phyloP scores from a whole-genome alignment of 495 filamentous ascomycete genomes.

The Acidiella bohemica region DNA sequence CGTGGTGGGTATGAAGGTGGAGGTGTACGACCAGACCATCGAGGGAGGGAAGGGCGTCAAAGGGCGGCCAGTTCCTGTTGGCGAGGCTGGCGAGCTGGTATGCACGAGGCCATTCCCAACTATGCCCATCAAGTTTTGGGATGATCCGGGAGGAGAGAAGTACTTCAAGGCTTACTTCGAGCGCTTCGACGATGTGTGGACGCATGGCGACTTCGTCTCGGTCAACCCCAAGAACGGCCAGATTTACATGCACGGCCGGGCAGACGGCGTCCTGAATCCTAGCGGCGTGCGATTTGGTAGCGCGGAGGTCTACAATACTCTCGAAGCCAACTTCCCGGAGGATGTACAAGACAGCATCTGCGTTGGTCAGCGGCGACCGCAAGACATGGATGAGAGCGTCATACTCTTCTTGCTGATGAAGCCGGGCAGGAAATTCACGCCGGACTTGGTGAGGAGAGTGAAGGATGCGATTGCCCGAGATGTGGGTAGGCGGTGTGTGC shows the following conservation, averaged over 20 bases:
- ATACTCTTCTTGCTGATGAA: slow-evolving; percentile 65
- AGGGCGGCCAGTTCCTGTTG: slow-evolving; percentile 45
- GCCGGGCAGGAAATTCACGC: slow-evolving; percentile 41
- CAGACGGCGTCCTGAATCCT: slow-evolving; percentile 83
- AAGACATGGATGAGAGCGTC: slow-evolving; percentile 59
- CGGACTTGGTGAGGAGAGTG: slow-evolving; percentile 43
- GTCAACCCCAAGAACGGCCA: slow-evolving; percentile 53
- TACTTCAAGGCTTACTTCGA: slow-evolving; percentile 63
- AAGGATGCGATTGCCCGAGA: slow-evolving; percentile 49
- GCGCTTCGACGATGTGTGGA: slow-evolving; percentile 62
- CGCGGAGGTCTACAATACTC: slow-evolving; percentile 64
- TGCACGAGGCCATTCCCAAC: slow-evolving; percentile 53
- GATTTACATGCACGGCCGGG: slow-evolving; percentile 61
- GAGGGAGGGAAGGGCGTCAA: slow-evolving; percentile 41
- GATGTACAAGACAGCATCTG: slow-evolving; percentile 54
- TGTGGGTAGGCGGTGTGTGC: slow-evolving; percentile 60
- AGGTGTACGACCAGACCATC: slow-evolving; percentile 47
- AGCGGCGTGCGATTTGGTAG: slow-evolving; percentile 76
- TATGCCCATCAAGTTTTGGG: slow-evolving; percentile 61
- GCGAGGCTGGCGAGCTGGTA: slow-evolving; percentile 60
- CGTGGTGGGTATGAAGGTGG: slow-evolving; percentile 49
- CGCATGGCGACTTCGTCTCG: slow-evolving; percentile 64
- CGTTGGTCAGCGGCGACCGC: slow-evolving; percentile 57
- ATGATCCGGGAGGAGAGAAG: slow-evolving; percentile 38
- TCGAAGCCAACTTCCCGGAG: slow-evolving; percentile 51